Percentiles rank a stretch among this genome's conserved stretches.
Conservation (phyloP, 495 filamentous ascomycete species). For the Penicillium taxi region DNA sequence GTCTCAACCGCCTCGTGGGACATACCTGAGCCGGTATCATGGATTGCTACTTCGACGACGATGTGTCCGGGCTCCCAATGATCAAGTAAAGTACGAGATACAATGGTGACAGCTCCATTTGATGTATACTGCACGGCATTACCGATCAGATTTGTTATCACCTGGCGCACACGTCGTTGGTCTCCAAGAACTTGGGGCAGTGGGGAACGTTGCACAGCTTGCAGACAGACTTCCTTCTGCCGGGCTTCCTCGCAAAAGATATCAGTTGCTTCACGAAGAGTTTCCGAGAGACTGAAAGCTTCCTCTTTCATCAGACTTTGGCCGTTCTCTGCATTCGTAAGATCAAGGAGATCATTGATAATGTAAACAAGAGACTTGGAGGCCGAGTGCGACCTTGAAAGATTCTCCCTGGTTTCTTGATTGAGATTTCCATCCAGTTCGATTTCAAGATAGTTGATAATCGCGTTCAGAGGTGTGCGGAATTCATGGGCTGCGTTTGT, state of each 20-base stretch:
- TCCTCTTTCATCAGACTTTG: conserved; percentile 70
- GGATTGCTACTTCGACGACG: conserved; percentile 63
- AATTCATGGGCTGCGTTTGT: conserved; percentile 91
- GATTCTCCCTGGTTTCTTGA: conserved; percentile 73
- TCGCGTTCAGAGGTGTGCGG: conserved; percentile 82
- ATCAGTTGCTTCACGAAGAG: conserved; percentile 65
- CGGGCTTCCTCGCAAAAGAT: conserved; percentile 65
- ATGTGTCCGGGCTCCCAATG: conserved; percentile 33
- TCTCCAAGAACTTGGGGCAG: conserved; percentile 84
- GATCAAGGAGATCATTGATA: conserved; percentile 84
- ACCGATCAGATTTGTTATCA: conserved; percentile 68
- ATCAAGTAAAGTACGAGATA: conserved; percentile 47
- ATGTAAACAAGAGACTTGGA: conserved; percentile 89
- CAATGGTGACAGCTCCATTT: conserved; percentile 58
- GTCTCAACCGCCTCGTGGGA: conserved; percentile 60
- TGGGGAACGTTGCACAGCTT: conserved; percentile 58
- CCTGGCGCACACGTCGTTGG: conserved; percentile 71
- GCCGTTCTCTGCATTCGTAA: conserved; percentile 81
- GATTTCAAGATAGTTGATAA: conserved; percentile 91
- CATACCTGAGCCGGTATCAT: conserved; percentile 80
- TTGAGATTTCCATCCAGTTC: conserved; percentile 75
- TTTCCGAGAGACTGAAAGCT: conserved; percentile 61
- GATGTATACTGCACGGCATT: conserved; percentile 78
- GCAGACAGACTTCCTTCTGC: conserved; percentile 62
- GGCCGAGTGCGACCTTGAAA: conserved; percentile 78